Percentiles rank a stretch among this genome's conserved stretches.
Evolutionary conservation across 805 yeast genomes (phyloP).

Genomic region (Yueomyces sp.): DNA sequence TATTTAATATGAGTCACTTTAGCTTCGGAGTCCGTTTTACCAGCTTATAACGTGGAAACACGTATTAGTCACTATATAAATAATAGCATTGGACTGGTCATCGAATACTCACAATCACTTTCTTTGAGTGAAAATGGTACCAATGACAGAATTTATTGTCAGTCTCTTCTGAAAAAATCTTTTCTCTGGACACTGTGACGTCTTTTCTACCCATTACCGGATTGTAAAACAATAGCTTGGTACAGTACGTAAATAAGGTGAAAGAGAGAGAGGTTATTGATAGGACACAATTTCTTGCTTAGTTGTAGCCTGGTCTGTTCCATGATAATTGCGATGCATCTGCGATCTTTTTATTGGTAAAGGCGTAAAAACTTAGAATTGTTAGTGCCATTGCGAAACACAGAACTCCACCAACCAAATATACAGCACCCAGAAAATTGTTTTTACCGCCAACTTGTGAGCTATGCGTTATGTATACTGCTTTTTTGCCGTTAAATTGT

Average conservation of each 20-base stretch:
- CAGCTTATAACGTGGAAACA: too few species aligned
- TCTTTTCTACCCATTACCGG: too few species aligned
- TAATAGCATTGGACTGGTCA: too few species aligned
- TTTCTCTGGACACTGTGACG: too few species aligned
- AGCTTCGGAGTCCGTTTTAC: too few species aligned
- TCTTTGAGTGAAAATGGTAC: too few species aligned
- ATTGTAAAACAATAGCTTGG: neutral
- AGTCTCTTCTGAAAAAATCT: neutral
- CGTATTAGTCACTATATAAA: too few species aligned
- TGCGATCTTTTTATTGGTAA: conserved; percentile 58
- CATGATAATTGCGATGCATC: conserved; percentile 59
- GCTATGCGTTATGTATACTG: conserved; percentile 52
- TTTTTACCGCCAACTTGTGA: conserved; percentile 70
- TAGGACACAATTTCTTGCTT: neutral
- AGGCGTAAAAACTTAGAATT: conserved; percentile 38
- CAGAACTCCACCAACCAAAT: conserved; percentile 65
- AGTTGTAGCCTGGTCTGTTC: conserved; percentile 34
- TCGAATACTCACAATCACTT: too few species aligned
- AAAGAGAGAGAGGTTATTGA: neutral
- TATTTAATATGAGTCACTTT: too few species aligned
- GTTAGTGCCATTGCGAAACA: conserved; percentile 45
- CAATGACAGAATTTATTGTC: too few species aligned
- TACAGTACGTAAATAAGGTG: neutral
- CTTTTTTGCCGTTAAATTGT: conserved; percentile 54
- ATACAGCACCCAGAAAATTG: conserved; percentile 53